phyloP scores from a whole-genome alignment of 1,139 yeast species.

The Trichomonascaceae sp. region DNA sequence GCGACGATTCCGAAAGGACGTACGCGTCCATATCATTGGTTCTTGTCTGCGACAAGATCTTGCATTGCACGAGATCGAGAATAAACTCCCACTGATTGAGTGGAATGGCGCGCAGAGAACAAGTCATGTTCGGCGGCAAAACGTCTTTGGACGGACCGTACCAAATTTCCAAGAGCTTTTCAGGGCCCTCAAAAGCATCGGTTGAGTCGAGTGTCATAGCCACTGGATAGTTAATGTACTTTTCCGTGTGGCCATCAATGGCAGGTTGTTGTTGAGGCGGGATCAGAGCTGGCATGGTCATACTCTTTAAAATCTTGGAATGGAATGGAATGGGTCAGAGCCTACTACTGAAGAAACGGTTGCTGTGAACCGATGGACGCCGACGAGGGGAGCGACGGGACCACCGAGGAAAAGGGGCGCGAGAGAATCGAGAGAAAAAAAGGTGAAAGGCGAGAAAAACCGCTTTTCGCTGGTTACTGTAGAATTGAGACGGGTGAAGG shows the following conservation, averaged over 20 bases:
- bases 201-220: constrained; percentile 77
- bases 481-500: constrained; percentile 32
- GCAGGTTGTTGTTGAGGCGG: constrained; percentile 3
- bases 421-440: background rate
- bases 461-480: too few relatives aligned
- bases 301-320: background rate
- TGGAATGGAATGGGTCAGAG: background rate
- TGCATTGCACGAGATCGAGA: constrained; percentile 76
- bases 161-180: constrained; percentile 86
- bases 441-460: constrained; percentile 1
- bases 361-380: constrained; percentile 2
- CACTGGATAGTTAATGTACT: constrained; percentile 59
- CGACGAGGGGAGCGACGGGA: constrained; percentile 5
- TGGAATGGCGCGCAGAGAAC: constrained; percentile 46
- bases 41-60: constrained; percentile 68
- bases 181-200: constrained; percentile 95
- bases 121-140: constrained; percentile 21
- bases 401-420: constrained; percentile 2
- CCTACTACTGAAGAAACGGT: background rate
- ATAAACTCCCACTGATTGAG: constrained; percentile 56
- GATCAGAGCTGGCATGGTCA: background rate
- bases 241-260: constrained; percentile 10
- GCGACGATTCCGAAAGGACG: constrained; percentile 75
- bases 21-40: constrained; percentile 65
- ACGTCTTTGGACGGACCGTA: constrained; percentile 40